Percentiles rank a stretch among this genome's conserved stretches.
These are phyloP conservation scores for Psilocybe subaeruginosa DNA, from an alignment of 768 basidiomycete species.

Conservation along the genomic window DNA sequence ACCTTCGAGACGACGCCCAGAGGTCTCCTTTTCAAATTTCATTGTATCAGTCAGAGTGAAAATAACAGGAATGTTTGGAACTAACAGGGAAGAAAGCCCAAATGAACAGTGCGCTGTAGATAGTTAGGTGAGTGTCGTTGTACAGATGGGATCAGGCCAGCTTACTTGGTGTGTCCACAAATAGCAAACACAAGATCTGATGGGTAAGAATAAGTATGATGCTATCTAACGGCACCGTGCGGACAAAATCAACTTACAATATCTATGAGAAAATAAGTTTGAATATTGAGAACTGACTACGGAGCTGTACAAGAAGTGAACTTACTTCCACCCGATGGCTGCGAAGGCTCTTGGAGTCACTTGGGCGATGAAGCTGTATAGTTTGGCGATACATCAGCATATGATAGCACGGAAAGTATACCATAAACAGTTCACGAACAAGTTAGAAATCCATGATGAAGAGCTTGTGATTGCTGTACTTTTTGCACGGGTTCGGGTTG, in stretches of 20 bases:
- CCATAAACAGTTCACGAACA: constrained; percentile 24
- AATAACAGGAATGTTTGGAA: neutral
- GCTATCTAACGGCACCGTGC: neutral
- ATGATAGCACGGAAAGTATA: neutral
- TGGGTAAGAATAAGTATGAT: neutral
- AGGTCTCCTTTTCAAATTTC: constrained; percentile 36
- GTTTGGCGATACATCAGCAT: no score
- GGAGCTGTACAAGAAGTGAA: constrained; percentile 1
- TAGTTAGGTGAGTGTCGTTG: neutral
- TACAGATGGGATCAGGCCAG: neutral
- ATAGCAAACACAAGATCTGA: constrained; percentile 48
- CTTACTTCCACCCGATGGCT: constrained; percentile 45
- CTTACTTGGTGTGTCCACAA: constrained; percentile 46
- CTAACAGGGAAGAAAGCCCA: constrained; percentile 47
- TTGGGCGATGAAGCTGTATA: constrained; percentile 44
- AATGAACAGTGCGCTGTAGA: constrained; percentile 36
- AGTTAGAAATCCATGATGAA: constrained; percentile 48
- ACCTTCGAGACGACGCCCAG: constrained; percentile 46
- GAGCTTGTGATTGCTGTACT: constrained; percentile 48
- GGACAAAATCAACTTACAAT: neutral
- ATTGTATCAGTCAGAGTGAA: neutral
- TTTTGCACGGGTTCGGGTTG: constrained; percentile 45
- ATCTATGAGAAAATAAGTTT: neutral
- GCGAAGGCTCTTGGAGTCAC: constrained; percentile 44
- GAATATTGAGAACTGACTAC: neutral